A percentile compares a stretch with the other conserved stretches of the same genome.
Evolutionary conservation across 139 green algal genomes (phyloP).

Genomic region (Micractinium conductrix): DNA sequence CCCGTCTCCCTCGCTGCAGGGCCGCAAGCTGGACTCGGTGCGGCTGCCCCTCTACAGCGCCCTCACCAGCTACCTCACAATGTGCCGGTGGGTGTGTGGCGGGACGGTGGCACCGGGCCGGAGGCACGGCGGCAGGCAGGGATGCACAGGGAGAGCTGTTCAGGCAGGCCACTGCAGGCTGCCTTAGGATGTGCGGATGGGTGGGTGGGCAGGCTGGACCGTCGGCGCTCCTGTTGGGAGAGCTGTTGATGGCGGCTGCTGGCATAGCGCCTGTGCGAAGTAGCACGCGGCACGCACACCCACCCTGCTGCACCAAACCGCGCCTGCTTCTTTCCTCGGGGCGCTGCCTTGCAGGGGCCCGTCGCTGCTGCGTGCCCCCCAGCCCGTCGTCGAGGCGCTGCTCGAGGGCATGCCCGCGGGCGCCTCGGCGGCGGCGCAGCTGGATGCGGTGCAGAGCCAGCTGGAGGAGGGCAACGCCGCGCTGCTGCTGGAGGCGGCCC

Average conservation of each 20-base stretch:
- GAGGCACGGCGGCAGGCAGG: no score
- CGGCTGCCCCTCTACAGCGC: constrained; percentile 65
- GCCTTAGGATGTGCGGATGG: no score
- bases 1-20: neutral
- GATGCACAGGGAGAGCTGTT: no score
- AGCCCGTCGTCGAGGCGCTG: constrained; percentile 27
- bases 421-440: constrained; percentile 9
- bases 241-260: no score
- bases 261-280: no score
- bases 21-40: constrained; percentile 43
- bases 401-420: constrained; percentile 21
- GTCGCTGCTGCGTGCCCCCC: constrained; percentile 24
- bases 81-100: constrained; percentile 44
- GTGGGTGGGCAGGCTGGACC: no score
- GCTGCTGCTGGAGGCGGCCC: constrained; percentile 20
- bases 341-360: constrained; percentile 12
- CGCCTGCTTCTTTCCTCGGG: no score
- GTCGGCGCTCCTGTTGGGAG: no score
- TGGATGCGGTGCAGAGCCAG: constrained; percentile 45
- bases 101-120: no score
- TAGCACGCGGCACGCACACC: no score
- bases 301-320: no score
- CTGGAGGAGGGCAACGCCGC: constrained; percentile 49
- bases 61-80: constrained; percentile 70
- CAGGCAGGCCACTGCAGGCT: no score